These are phyloP conservation scores for Blastocystis hominis DNA, from an alignment of 352 stramenopile genomes.

Conservation along the genomic window DNA sequence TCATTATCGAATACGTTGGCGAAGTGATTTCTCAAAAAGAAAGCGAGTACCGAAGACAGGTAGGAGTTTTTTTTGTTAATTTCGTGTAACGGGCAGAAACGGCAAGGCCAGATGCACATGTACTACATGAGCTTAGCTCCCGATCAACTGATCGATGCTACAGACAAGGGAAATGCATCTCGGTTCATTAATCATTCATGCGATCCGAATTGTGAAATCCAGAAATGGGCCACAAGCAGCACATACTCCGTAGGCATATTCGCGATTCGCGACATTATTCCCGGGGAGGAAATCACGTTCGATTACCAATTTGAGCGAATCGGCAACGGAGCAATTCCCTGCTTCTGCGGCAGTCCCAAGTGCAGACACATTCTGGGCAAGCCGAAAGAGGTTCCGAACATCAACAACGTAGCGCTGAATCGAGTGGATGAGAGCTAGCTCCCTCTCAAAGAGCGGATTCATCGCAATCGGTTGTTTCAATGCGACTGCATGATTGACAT, in stretches of 20 bases:
- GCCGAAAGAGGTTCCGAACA: background rate
- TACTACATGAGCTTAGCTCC: constrained; percentile 61
- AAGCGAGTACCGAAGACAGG: constrained; percentile 56
- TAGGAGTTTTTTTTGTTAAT: constrained; percentile 40
- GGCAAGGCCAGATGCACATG: constrained; percentile 59
- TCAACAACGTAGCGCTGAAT: background rate
- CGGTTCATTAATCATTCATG: constrained; percentile 20
- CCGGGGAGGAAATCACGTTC: constrained; percentile 70
- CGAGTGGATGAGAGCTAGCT: background rate
- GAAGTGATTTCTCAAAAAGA: constrained; percentile 81
- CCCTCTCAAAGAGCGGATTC: background rate
- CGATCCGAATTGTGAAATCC: constrained; percentile 33
- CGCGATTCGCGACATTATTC: constrained; percentile 65
- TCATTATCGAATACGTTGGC: constrained; percentile 80
- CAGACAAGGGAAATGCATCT: background rate
- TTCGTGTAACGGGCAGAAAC: background rate
- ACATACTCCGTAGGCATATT: constrained; percentile 67
- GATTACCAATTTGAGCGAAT: constrained; percentile 70
- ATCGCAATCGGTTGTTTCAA: background rate
- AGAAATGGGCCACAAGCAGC: constrained; percentile 63
- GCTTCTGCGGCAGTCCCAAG: constrained; percentile 61
- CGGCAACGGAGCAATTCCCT: constrained; percentile 62
- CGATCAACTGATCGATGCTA: constrained; percentile 43
- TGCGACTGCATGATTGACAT: background rate
- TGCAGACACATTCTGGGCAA: constrained; percentile 52